Conservation (phyloP, 2,329 filamentous ascomycete genomes). For the Neonectria sp. region DNA sequence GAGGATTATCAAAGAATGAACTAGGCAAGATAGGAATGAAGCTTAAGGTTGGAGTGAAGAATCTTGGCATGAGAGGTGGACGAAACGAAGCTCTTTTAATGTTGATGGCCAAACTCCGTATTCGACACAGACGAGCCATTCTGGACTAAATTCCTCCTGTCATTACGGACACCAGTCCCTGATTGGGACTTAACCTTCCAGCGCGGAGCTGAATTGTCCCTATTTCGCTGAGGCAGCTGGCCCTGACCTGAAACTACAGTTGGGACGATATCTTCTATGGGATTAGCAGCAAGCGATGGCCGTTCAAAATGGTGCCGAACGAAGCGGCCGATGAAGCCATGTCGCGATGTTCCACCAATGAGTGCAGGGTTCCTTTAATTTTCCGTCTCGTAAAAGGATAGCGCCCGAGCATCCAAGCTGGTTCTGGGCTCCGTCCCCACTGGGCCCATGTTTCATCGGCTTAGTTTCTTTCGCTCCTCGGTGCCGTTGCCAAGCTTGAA, state of each 20-base stretch:
- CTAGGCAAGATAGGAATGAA: not conserved
- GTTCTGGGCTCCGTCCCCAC: not conserved
- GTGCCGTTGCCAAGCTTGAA: not conserved
- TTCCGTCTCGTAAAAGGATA: slow-evolving; percentile 4
- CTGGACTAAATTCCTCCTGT: not conserved
- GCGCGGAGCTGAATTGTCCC: not conserved
- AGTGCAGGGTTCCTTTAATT: not conserved
- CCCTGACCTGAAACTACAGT: slow-evolving; percentile 12
- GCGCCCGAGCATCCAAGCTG: not conserved
- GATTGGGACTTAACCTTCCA: slow-evolving; percentile 4
- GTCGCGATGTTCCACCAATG: slow-evolving; percentile 17
- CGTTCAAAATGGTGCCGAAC: slow-evolving; percentile 5
- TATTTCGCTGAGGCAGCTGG: not conserved
- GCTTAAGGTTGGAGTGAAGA: not conserved
- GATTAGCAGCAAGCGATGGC: slow-evolving; percentile 12
- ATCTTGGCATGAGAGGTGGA: not conserved
- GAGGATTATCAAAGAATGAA: not conserved
- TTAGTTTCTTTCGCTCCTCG: not conserved
- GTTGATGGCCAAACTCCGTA: not conserved
- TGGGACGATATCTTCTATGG: slow-evolving; percentile 7
- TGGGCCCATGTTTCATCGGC: not conserved
- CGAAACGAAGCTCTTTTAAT: slow-evolving; percentile 7
- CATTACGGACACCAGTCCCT: slow-evolving; percentile 14
- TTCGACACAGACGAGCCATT: not conserved
- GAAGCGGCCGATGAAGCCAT: not conserved